Evolutionary conservation across 495 filamentous ascomycete genomes (phyloP).

Genomic region (Margaritispora aquatica): DNA sequence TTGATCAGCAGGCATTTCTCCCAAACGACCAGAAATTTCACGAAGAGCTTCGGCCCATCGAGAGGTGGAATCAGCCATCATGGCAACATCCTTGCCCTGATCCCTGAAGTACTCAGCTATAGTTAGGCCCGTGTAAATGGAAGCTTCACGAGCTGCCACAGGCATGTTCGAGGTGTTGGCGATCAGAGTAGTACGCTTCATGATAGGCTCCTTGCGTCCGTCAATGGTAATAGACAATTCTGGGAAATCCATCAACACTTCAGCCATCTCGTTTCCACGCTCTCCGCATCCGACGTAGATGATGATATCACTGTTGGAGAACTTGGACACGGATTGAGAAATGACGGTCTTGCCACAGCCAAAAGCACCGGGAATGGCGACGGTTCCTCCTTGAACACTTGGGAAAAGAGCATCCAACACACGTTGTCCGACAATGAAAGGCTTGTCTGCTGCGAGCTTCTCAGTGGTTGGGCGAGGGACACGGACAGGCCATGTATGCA

Average conservation of each 20-base stretch:
- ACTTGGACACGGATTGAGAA: constrained; percentile 95
- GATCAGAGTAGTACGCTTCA: constrained; percentile 98
- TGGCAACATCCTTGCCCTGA: constrained; percentile 94
- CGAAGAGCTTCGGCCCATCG: constrained; percentile 98
- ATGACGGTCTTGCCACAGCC: constrained; percentile 99
- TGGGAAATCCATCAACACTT: constrained; percentile 99
- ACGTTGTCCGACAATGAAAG: constrained; percentile 93
- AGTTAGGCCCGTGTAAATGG: constrained; percentile 98
- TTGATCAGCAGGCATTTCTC: constrained; percentile 99
- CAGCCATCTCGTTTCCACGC: constrained; percentile 99
- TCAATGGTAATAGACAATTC: constrained; percentile 87
- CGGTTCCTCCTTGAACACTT: constrained; percentile 92
- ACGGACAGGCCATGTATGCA: constrained; percentile 99
- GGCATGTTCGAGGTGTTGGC: constrained; percentile 99
- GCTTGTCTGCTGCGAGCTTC: constrained; percentile 78
- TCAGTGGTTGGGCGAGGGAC: constrained; percentile 86
- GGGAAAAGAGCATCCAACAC: constrained; percentile 98
- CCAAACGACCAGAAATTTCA: constrained; percentile 97
- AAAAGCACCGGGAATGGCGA: constrained; percentile 97
- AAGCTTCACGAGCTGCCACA: constrained; percentile 96
- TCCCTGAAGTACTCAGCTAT: constrained; percentile 98
- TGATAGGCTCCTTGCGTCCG: constrained; percentile 94
- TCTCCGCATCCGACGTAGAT: constrained; percentile 98
- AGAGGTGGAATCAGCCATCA: constrained; percentile 99
- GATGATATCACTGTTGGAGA: constrained; percentile 98